Base-by-base conservation (phyloP, 1,284 basidiomycete species). In the Tilletia caries region DNA sequence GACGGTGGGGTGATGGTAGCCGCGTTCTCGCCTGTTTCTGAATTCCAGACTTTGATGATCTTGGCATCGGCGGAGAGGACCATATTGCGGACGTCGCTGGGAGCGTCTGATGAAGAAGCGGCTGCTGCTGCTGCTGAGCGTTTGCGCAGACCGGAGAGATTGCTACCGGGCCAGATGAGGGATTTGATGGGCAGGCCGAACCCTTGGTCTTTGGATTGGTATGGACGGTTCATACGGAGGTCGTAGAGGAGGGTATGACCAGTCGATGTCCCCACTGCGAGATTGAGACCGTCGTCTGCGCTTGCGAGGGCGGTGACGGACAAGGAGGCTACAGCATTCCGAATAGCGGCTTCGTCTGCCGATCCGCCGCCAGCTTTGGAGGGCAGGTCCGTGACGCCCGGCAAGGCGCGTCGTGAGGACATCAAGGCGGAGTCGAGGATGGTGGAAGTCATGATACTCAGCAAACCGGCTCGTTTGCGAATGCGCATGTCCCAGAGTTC, bases 401-500 rank as follows among this genome's bases (percentile, higher is more conserved):
- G 37, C 83, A 85, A 73, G 64, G 75, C 81, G 15, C 84, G 74
- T 6, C 83, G 79, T 1, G 86, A 83, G 3, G 85, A 83, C 8
- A 79, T 54, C 60, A 81, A 66, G 5, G 81, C 76, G 3, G 80
- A 73, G 34, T 83, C 79, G 54, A 82, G 68, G 0, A 82, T 75
- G 50, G 76, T 76, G 65, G 87, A 85, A 25, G 86, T 85, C 0
- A 94, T 93, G 23, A 97, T 83, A n/a, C 87, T 85, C n/a, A 98
- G 85, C 1, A 88, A 85, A 0, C 92, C 93, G 0, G 93, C 91
- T 50, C 89, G 85, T 0, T 84, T 85, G n/a, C 95, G 86, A 52
- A 92, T 92, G 54, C 95, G 88, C 0, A 91, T 92, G 84, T 98
- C 96, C 93, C 95, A 98, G 80, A 99, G 92, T 82, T 98, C 93